Evolutionary conservation across 169 alveolate species (phyloP).

Genomic region (Plasmodium gonderi): DNA sequence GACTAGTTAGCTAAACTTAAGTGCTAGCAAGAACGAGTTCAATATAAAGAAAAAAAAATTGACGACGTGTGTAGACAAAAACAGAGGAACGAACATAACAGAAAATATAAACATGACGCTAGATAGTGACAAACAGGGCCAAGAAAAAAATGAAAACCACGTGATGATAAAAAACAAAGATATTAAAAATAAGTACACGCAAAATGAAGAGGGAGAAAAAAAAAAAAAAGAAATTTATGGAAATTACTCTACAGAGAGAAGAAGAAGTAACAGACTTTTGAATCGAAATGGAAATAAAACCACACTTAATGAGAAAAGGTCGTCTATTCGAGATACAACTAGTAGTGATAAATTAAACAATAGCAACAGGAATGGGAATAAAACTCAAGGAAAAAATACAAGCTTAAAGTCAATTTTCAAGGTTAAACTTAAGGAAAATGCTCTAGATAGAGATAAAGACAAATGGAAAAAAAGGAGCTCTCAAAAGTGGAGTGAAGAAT

Average conservation of each 20-base stretch:
- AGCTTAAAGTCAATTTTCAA: background rate
- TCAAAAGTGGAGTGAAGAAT: background rate
- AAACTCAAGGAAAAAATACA: background rate
- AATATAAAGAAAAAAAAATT: background rate
- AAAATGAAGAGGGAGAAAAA: background rate
- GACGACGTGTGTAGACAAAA: background rate
- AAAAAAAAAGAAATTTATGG: background rate
- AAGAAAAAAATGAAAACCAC: background rate
- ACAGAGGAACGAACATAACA: background rate
- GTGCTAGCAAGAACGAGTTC: background rate
- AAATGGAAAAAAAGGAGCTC: background rate
- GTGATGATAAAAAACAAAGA: too few relatives aligned
- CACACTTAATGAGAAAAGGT: background rate
- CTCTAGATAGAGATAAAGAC: background rate
- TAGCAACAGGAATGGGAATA: background rate
- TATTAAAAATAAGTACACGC: too few relatives aligned
- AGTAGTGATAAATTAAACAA: too few relatives aligned
- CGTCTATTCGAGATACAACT: background rate
- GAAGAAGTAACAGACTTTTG: background rate
- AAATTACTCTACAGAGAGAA: background rate
- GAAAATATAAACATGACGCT: constrained; percentile 1
- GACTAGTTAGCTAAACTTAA: background rate
- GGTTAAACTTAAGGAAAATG: background rate
- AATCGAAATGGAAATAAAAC: background rate
- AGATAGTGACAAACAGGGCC: background rate